Evolutionary conservation across 2,329 filamentous ascomycete genomes (phyloP).

Genomic region (Septoria petroselini): DNA sequence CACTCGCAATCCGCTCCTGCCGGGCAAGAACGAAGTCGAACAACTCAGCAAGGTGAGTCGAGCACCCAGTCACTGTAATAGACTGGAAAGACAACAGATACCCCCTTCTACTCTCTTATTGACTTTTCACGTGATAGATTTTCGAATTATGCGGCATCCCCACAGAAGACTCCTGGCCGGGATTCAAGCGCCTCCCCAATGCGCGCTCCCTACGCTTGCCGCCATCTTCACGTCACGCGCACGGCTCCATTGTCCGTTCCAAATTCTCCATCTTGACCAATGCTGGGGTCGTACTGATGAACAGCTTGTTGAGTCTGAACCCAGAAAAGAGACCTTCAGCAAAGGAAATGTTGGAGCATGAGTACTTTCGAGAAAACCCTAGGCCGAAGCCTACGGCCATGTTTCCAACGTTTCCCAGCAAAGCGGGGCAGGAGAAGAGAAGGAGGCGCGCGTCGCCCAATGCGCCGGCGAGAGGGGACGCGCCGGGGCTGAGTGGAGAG

Average conservation of each 20-base stretch:
- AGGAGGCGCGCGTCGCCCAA: conserved; percentile 71
- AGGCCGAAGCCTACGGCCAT: conserved; percentile 84
- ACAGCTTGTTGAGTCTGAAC: conserved; percentile 68
- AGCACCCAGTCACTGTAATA: conserved; percentile 24
- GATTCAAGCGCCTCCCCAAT: conserved; percentile 82
- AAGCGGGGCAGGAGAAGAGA: conserved; percentile 81
- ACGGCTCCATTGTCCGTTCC: conserved; percentile 59
- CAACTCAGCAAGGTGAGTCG: conserved; percentile 64
- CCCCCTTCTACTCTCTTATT: conserved; percentile 18
- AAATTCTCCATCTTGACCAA: conserved; percentile 79
- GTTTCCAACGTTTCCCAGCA: conserved; percentile 96
- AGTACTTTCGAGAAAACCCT: conserved; percentile 88
- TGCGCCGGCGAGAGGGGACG: conserved; percentile 71
- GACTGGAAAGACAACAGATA: conserved; percentile 33
- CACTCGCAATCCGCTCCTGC: conserved; percentile 75
- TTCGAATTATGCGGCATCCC: conserved; percentile 88
- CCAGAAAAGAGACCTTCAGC: conserved; percentile 69
- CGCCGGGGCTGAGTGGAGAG: conserved; percentile 37
- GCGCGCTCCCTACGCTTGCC: conserved; percentile 71
- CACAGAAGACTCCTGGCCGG: conserved; percentile 77
- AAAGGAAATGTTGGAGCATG: conserved; percentile 69
- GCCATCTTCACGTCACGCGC: conserved; percentile 45
- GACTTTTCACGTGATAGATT: conserved; percentile 52
- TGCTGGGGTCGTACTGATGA: conserved; percentile 68
- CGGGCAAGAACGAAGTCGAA: conserved; percentile 89